These are phyloP conservation scores for Pichia paraexigua DNA, from an alignment of 805 yeast genomes.

Conservation along the genomic window DNA sequence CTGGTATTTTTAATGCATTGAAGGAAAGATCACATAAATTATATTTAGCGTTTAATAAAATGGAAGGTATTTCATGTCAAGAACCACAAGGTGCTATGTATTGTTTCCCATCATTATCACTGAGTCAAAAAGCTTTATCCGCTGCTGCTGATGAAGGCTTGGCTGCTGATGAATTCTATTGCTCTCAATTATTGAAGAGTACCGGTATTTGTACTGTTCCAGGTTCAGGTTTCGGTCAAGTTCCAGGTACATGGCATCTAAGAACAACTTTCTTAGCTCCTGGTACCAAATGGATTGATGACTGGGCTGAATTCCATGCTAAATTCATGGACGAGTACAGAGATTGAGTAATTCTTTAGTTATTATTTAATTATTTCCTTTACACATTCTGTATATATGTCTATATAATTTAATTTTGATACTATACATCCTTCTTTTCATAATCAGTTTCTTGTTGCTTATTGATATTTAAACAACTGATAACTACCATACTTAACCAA, in stretches of 20 bases:
- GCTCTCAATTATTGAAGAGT: constrained; percentile 68
- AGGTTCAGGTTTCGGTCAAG: constrained; percentile 96
- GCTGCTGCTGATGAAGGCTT: constrained; percentile 50
- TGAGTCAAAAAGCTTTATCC: constrained; percentile 56
- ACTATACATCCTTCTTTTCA: not conserved
- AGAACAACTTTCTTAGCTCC: constrained; percentile 97
- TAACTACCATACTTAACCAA: constrained; percentile 43
- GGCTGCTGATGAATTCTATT: constrained; percentile 82
- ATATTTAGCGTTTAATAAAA: constrained; percentile 58
- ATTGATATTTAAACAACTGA: constrained; percentile 7
- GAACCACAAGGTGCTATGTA: constrained; percentile 98
- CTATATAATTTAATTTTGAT: not conserved
- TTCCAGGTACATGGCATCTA: constrained; percentile 79
- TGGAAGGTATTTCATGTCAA: constrained; percentile 83
- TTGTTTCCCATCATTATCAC: constrained; percentile 70
- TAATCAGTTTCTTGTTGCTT: not conserved
- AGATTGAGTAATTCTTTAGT: not conserved
- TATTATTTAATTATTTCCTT: not conserved
- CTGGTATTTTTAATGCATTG: constrained; percentile 53
- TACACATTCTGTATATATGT: not conserved
- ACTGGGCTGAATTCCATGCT: constrained; percentile 74
- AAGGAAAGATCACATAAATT: constrained; percentile 54
- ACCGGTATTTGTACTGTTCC: constrained; percentile 98
- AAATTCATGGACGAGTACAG: constrained; percentile 54
- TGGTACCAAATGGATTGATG: constrained; percentile 78